Evolutionary conservation across 2,329 filamentous ascomycete species (phyloP), one percentile per base, ranked within the genome.

Genomic region (Diaporthe vaccinii): DNA sequence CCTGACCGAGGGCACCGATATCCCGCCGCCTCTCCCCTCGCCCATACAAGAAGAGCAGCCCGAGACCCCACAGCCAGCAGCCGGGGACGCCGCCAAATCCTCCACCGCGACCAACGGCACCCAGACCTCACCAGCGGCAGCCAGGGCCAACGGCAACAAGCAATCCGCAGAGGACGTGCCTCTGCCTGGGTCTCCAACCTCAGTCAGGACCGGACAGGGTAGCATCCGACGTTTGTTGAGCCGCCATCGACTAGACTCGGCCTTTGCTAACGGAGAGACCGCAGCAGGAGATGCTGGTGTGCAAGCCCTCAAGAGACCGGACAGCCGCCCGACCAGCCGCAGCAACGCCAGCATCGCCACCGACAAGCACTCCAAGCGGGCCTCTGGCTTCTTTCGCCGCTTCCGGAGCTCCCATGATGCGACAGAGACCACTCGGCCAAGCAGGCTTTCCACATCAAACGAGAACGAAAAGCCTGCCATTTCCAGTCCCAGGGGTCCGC

Each of bases 1-100:
- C 62, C 84, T 92, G 80, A 91, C 90, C 58, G 90, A 91, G 55
- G 90, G 90, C 72, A 92, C 90, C 81, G 80, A 90, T 80, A 92
- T 92, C 78, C 90, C 90, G 58, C 88, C 90, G 41, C 90, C 90
- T 34, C 85, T 84, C 62, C 89, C 89, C 25, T 91, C 89, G 65
- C 90, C 90, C 62, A 82, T 87, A 72, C 83, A 86, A 78, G 87
- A 89, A 80, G 84, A 85, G 55, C 85, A 86, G 76, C 85, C 87
- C 49, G 83, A 83, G 77, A 83, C 84, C 57, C 79, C 79, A 51
- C 69, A 77, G 39, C 72, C 74, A 62, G 74, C 78, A 34, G 20
- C 46, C 44, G 59, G 71, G 28, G 65, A 67, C 53, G 61, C 78
- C 79, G 77, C 78, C 76, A 78, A 72, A 46, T 57, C 75, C 71